These are phyloP conservation scores for Penstemon davidsonii DNA, from an alignment of 257 asterid species.

Conservation along the genomic window DNA sequence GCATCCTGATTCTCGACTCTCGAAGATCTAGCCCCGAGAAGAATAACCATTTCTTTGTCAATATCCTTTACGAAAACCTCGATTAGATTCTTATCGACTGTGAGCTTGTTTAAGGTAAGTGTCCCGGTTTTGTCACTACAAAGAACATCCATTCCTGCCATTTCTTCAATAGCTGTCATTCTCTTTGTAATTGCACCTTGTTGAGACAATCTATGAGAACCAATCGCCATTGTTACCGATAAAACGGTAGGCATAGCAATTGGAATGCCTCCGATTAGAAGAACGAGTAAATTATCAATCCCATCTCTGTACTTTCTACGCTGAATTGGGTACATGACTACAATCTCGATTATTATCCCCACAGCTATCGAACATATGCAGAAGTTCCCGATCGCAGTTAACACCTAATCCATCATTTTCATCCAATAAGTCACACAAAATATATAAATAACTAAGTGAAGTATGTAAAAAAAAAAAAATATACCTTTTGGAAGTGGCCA, in stretches of 20 bases:
- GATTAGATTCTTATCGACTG: slow-evolving; percentile 59
- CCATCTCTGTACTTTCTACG: slow-evolving; percentile 64
- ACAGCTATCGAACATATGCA: slow-evolving; percentile 71
- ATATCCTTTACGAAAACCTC: slow-evolving; percentile 39
- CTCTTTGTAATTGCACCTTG: slow-evolving; percentile 92
- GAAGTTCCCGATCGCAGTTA: slow-evolving; percentile 79
- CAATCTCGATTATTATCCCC: slow-evolving; percentile 60
- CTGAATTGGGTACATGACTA: slow-evolving; percentile 83
- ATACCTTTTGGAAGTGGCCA: slow-evolving; percentile 87
- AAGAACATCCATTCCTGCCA: slow-evolving; percentile 94
- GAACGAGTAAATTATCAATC: slow-evolving; percentile 69
- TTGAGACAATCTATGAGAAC: slow-evolving; percentile 77
- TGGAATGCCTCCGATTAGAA: slow-evolving; percentile 87
- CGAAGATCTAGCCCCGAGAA: no score
- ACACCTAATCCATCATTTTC: slow-evolving; percentile 43
- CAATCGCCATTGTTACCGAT: slow-evolving; percentile 89
- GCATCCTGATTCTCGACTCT: no score
- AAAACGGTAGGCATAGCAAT: slow-evolving; percentile 92
- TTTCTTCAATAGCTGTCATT: slow-evolving; percentile 91
- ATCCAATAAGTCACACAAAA: slow-evolving; percentile 3
- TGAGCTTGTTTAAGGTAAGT: slow-evolving; percentile 75
- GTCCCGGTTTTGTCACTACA: slow-evolving; percentile 95
- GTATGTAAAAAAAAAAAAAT: background rate
- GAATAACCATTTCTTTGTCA: no score
- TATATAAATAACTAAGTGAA: background rate